Evolutionary conservation across 441 rosid genomes (phyloP).

Genomic region (Aquilaria agallochum): DNA sequence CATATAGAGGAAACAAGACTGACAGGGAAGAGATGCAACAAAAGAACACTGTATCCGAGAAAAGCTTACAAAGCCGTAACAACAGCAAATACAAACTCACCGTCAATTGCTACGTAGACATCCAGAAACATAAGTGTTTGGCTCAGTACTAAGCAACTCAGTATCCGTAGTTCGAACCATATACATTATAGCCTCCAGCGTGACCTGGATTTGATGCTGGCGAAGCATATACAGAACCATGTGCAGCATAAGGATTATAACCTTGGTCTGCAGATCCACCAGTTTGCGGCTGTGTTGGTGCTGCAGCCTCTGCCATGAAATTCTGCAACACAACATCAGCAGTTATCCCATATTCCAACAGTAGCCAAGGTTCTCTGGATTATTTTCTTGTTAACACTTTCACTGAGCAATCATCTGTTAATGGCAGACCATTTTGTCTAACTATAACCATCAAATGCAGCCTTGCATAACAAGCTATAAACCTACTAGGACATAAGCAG

Average conservation of each 20-base stretch:
- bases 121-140: too few relatives aligned
- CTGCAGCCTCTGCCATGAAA: constrained; percentile 25
- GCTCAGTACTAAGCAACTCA: not conserved
- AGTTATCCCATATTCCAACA: not conserved
- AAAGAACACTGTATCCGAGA: too few relatives aligned
- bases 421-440: not conserved
- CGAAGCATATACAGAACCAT: constrained; percentile 21
- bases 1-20: too few relatives aligned
- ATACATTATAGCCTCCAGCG: constrained; percentile 22
- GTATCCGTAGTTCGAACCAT: constrained; percentile 28
- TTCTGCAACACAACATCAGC: constrained; percentile 17
- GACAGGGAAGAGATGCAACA: too few relatives aligned
- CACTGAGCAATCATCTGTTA: not conserved
- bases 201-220: constrained; percentile 14
- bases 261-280: constrained; percentile 18
- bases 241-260: constrained; percentile 15
- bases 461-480: not conserved
- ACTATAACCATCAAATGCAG: not conserved
- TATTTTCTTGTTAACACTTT: not conserved
- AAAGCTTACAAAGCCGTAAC: too few relatives aligned
- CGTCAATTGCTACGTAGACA: too few relatives aligned
- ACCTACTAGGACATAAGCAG: not conserved
- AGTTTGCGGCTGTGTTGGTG: constrained; percentile 10
- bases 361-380: not conserved
- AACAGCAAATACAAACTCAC: too few relatives aligned